Evolutionary conservation across 305 asterid species (phyloP).

Genomic region (Rubia tinctorum): DNA sequence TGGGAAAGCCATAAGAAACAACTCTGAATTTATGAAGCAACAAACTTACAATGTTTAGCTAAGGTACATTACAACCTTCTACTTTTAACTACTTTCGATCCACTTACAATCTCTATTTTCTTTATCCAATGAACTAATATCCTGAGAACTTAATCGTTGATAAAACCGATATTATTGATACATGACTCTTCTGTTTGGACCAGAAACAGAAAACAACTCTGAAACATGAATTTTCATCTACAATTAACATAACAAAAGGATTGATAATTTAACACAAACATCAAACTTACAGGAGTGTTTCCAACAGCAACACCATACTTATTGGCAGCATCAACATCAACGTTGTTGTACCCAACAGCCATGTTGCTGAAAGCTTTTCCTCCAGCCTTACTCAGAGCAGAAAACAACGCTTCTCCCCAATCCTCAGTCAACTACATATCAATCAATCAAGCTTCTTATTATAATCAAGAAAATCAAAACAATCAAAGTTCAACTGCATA

Average conservation of each 20-base stretch:
- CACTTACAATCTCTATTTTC: not conserved
- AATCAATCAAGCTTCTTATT: not conserved
- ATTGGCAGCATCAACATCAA: slow-evolving; percentile 81
- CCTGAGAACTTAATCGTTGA: not conserved
- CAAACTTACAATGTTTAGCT: too few species aligned
- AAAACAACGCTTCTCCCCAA: slow-evolving; percentile 84
- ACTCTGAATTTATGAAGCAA: too few species aligned
- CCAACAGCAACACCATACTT: slow-evolving; percentile 93
- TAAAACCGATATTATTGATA: too few species aligned
- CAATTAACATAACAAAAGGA: not conserved
- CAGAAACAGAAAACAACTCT: not conserved
- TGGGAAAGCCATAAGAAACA: too few species aligned
- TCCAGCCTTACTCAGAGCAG: slow-evolving; percentile 91
- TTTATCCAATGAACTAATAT: not conserved
- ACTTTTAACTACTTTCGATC: not conserved
- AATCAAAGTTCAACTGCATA: not conserved
- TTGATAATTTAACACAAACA: not conserved
- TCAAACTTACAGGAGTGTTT: slow-evolving; percentile 78
- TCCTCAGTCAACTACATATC: slow-evolving; percentile 73
- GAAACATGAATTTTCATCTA: not conserved
- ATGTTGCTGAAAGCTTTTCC: slow-evolving; percentile 96
- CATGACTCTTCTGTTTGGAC: not conserved
- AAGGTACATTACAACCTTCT: not conserved
- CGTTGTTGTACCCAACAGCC: slow-evolving; percentile 99
- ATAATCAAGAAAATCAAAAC: not conserved